These are phyloP conservation scores for Glycyrrhiza uralensis DNA, from an alignment of 306 rosid genomes.

Conservation along the genomic window DNA sequence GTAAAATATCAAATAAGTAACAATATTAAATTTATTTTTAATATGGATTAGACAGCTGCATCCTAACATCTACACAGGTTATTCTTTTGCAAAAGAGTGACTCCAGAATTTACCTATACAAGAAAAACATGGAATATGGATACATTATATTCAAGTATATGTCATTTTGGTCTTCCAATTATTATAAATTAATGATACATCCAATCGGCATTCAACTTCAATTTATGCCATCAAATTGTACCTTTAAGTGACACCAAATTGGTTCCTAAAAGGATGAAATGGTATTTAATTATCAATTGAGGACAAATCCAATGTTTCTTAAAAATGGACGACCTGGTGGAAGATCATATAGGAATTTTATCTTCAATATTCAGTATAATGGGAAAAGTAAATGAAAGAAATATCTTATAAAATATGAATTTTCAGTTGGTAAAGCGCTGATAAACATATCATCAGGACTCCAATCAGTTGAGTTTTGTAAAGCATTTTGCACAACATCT, in stretches of 20 bases:
- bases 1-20: conserved; percentile 6
- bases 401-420: neutral
- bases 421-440: neutral
- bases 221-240: neutral
- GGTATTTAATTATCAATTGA: neutral
- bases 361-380: neutral
- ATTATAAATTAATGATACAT: conserved; percentile 7
- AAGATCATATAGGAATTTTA: neutral
- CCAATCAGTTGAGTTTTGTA: neutral
- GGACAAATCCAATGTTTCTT: neutral
- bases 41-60: neutral
- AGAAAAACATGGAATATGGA: neutral
- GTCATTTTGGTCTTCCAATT: neutral
- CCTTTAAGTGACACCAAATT: neutral
- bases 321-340: neutral
- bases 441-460: neutral
- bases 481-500: conserved; percentile 12
- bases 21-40: neutral
- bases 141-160: neutral
- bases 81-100: neutral
- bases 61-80: neutral
- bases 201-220: neutral
- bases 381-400: conserved; percentile 10
- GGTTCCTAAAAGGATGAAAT: neutral
- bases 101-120: neutral